Conservation (phyloP, 495 filamentous ascomycete genomes). For the Aspergillus homomorphus region DNA sequence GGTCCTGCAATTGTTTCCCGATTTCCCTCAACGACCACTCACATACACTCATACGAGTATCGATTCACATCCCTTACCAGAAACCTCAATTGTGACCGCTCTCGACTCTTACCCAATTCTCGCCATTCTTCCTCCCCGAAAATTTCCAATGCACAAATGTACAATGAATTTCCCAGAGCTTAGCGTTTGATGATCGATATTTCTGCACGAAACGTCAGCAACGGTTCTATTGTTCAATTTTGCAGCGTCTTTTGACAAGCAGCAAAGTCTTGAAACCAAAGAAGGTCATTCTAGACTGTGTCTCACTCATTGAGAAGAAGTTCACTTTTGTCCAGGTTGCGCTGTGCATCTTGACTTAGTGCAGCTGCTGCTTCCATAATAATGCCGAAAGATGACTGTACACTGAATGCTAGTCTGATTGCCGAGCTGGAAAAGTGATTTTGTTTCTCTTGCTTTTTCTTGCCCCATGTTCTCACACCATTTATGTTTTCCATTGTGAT, state of each 20-base stretch:
- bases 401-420: conserved; percentile 40
- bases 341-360: conserved; percentile 50
- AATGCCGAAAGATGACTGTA: conserved; percentile 49
- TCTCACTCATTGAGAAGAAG: conserved; percentile 48
- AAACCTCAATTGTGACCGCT: conserved; percentile 42
- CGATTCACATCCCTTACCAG: not conserved
- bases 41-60: not conserved
- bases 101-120: conserved; percentile 70
- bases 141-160: conserved; percentile 76
- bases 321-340: conserved; percentile 17
- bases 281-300: conserved; percentile 51
- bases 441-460: conserved; percentile 14
- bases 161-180: conserved; percentile 68
- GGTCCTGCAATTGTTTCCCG: not conserved
- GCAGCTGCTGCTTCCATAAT: conserved; percentile 54
- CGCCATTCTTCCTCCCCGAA: conserved; percentile 71
- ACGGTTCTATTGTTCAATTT: conserved; percentile 57
- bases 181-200: conserved; percentile 63
- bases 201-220: conserved; percentile 39
- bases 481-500: conserved; percentile 17
- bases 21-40: not conserved
- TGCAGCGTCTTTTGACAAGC: conserved; percentile 51
- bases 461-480: conserved; percentile 10
- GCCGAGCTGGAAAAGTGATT: conserved; percentile 44
- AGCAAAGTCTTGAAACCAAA: conserved; percentile 45